Base-by-base conservation (phyloP, 2,329 filamentous ascomycete genomes). In the Trichoderma brevicompactum region DNA sequence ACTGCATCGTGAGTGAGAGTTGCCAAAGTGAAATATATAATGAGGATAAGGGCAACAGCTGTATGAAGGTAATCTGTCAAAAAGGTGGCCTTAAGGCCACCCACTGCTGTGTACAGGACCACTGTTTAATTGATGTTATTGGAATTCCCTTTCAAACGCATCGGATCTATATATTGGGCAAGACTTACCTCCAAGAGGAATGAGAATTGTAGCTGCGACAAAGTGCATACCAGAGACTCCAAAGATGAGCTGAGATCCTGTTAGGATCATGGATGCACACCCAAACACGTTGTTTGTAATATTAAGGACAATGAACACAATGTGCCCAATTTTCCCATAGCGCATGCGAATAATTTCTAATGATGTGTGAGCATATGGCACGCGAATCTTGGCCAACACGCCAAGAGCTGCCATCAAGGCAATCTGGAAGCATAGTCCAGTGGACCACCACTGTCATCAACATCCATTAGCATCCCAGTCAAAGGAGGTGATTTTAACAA, bases 321-420 rank as follows among this genome's bases (percentile, higher is more conserved):
- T 40, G 8, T 64, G 61, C 0, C 61, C 61, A 36, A 64, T 43
- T n/a, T 64, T 64, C 9, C 61, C 61, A 34, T 64, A 64, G 5
- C 61, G 61, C 61, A 64, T 64, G 28, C 61, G 61, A 7, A 64
- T 64, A 23, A 64, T 64, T 13, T 64, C 61, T 34, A 64, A 48
- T n/a, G 61, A 64, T 9, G 61, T 64, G 23, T 64, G 61, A 8
- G 61, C 61, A 28, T 64, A 64, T 23, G 61, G 61, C 4, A 64
- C 61, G 7, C 61, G 61, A 36, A 64, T 64, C 19, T 64, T 64
- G 19, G 61, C 61, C 12, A 64, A 34, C 5, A 64, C 61, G 8
- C 61, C 61, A 32, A 64, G 61, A 13, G 61, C 61, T 19, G 61
- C 61, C 61, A 64, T 64, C 19, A 64, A 50, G 38, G 61, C 61